phyloP scores from a whole-genome alignment of 805 yeast genomes.

The Candida succiphila region DNA sequence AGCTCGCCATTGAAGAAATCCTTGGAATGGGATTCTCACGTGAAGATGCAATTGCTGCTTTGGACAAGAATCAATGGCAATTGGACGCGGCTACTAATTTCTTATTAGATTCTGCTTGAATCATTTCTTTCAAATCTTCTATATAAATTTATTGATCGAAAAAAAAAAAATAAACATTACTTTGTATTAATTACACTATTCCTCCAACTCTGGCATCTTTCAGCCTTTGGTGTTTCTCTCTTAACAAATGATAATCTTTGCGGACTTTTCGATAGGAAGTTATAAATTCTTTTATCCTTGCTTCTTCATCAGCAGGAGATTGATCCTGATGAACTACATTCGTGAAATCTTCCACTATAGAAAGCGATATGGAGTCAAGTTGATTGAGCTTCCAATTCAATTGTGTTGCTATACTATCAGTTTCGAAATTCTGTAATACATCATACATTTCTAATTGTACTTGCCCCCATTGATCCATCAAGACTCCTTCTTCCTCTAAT shows the following conservation, averaged over 20 bases:
- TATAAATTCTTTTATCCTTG: conserved; percentile 25
- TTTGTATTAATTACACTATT: conserved; percentile 1
- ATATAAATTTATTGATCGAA: background rate
- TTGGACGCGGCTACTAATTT: conserved; percentile 82
- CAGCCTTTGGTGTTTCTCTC: conserved; percentile 39
- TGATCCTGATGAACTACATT: conserved; percentile 5
- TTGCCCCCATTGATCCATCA: conserved; percentile 11
- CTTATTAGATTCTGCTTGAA: conserved; percentile 60
- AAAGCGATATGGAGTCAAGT: conserved; percentile 8
- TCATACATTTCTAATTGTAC: conserved; percentile 21
- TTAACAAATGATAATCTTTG: conserved; percentile 30
- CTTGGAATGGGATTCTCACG: conserved; percentile 84
- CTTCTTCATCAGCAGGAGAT: conserved; percentile 13
- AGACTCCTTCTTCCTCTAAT: conserved; percentile 12
- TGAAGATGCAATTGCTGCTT: conserved; percentile 56
- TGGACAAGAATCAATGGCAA: conserved; percentile 62
- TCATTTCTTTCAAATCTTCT: background rate
- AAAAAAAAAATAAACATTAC: background rate
- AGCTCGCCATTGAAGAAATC: conserved; percentile 61
- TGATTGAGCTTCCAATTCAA: conserved; percentile 22
- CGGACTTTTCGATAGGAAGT: conserved; percentile 30
- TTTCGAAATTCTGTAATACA: conserved; percentile 20
- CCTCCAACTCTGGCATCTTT: conserved; percentile 31
- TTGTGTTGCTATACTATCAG: conserved; percentile 22
- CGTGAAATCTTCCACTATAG: conserved; percentile 9